Base-by-base conservation (phyloP, 805 yeast species). In the Ogataea trehalophila region DNA sequence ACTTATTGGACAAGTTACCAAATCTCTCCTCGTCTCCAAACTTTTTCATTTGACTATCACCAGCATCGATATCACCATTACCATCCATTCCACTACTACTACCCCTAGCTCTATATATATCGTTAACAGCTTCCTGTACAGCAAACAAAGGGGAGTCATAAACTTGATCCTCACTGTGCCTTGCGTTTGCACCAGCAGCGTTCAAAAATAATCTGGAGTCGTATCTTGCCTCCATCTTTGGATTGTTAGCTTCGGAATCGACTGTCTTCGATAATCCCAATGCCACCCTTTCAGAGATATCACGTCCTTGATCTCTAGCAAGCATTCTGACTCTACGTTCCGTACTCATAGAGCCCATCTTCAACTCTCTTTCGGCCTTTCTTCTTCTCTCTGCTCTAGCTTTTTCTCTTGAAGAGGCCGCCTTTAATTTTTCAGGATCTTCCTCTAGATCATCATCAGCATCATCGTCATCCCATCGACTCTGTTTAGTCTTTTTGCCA, bases 91-190 rank as follows among this genome's bases (percentile, higher is more conserved):
- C 56, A 43, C 45, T 4, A 43, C 47, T 45, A 39, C 60, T 62
- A 7, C 54, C 43, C 44, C 73, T 61, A 1, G 76, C 72, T 49
- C 77, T 67, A 56, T 80, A 81, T 14, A 81, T 70, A 44, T 69
- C 72, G 41, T 72, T 71, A 7, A 79, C 64, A 5, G 76, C 79
- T 46, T 75, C 77, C 46, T 77, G 80, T 3, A 71, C 76, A 36
- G 68, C 66, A 58, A 83, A 83, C 23, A 85, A 61, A 1, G 88
- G 82, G 43, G 62, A 71, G 51, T 80, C 85, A 55, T 83, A 84
- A 3, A 80, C 65, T 55, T 76, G 80, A 43, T 75, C 81, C 26
- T 71, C 77, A 39, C 66, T 59, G 23, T 60, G 61, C 18, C 62
- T 57, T 1, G 70, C 59, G 36, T 71, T 71, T 2, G 77, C 65